Percentiles rank a stretch among this genome's conserved stretches.
Conservation (phyloP, 352 stramenopile genomes). For the Pythium phragmiticola region DNA sequence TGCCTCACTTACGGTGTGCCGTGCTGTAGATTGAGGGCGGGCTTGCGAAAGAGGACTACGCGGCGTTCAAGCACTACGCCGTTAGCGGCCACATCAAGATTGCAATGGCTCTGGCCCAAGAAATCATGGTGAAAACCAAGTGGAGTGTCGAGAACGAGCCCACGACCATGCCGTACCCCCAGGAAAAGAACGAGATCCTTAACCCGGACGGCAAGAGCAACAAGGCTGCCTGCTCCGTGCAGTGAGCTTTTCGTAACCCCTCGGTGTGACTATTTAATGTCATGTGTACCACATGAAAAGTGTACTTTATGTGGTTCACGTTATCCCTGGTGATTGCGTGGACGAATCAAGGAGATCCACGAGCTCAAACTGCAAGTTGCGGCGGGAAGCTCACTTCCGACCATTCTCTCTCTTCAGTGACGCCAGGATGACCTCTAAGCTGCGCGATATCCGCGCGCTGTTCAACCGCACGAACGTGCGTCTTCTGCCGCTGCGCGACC, state of each 20-base stretch:
- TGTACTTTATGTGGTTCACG: constrained; percentile 7
- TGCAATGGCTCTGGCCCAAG: constrained; percentile 61
- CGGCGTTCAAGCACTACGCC: constrained; percentile 79
- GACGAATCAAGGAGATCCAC: background rate
- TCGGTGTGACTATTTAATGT: constrained; percentile 14
- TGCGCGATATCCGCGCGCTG: constrained; percentile 62
- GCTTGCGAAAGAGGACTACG: constrained; percentile 65
- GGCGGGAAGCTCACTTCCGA: background rate
- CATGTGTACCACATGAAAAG: constrained; percentile 10
- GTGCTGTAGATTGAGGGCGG: constrained; percentile 56
- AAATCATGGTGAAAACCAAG: constrained; percentile 65
- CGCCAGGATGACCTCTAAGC: constrained; percentile 27
- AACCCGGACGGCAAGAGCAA: constrained; percentile 56
- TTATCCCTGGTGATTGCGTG: background rate
- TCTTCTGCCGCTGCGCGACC: constrained; percentile 59
- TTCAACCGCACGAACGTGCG: constrained; percentile 63
- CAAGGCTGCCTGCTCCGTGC: constrained; percentile 37
- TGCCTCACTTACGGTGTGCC: background rate
- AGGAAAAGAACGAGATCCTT: constrained; percentile 77
- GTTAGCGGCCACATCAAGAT: constrained; percentile 87
- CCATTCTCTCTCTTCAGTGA: constrained; percentile 13
- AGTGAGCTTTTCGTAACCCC: constrained; percentile 5
- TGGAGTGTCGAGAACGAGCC: constrained; percentile 56
- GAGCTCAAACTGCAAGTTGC: constrained; percentile 24
- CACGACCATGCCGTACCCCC: constrained; percentile 74